Conservation (phyloP, 192 early-diverging fungal genomes). For the Backusella macrospora region DNA sequence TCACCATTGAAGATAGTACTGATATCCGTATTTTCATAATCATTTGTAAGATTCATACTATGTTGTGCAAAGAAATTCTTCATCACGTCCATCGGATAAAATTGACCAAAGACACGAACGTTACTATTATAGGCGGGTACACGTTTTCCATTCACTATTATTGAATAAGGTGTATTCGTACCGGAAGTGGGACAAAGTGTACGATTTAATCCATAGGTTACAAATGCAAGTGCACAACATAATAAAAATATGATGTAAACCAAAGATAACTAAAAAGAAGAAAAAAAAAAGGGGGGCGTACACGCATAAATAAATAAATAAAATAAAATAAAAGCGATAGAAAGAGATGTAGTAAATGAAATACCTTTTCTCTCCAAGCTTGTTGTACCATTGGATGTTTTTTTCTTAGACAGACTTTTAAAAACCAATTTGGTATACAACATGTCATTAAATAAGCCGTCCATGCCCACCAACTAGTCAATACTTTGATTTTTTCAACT, state of each 20-base stretch:
- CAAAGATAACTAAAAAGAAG: constrained; percentile 31
- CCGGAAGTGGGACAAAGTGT: constrained; percentile 38
- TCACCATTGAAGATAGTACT: constrained; percentile 41
- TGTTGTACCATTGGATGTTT: constrained; percentile 47
- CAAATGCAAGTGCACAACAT: constrained; percentile 41
- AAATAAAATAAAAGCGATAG: neutral
- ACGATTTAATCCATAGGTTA: constrained; percentile 48
- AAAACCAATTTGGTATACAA: constrained; percentile 47
- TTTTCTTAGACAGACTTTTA: constrained; percentile 44
- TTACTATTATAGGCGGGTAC: constrained; percentile 26
- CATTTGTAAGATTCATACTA: constrained; percentile 29
- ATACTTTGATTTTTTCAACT: constrained; percentile 27
- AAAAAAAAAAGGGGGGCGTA: too few relatives aligned
- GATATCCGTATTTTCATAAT: constrained; percentile 37
- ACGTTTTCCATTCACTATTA: constrained; percentile 11
- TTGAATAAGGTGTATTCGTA: constrained; percentile 27
- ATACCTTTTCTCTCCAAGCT: constrained; percentile 63
- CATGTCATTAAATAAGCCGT: constrained; percentile 48
- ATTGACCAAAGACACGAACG: constrained; percentile 38
- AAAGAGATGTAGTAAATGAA: neutral
- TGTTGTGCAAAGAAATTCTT: constrained; percentile 29
- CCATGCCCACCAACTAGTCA: constrained; percentile 46
- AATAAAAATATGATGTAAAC: constrained; percentile 43
- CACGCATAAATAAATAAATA: neutral
- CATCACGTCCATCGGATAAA: constrained; percentile 28